Base-by-base conservation (phyloP, 805 yeast genomes). In the Tetrapisispora taiwanensis region DNA sequence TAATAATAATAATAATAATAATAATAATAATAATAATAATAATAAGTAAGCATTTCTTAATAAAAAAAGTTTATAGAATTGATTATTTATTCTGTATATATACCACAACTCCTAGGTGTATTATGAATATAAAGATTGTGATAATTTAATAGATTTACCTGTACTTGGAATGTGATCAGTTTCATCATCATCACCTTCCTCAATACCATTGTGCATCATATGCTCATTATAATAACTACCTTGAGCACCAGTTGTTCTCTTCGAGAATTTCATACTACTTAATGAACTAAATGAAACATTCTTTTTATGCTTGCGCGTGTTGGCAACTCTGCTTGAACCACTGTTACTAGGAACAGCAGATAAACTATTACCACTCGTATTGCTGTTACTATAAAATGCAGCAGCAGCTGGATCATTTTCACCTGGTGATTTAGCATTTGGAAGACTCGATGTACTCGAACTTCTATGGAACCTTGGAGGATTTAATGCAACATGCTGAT, bases 201-300 rank as follows among this genome's bases (percentile, higher is more conserved):
- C 51, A 33, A 58, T 59, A 19, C 58, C 60, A 33, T 56, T 62
- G 34, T 57, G 52, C 54, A 60, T 51, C 41, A 60, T 51, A 30
- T 51, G 54, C n/a, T 53, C 55, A 13, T 58, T 52, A 39, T 46
- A 49, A 33, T 52, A 55, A 31, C 46, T 46, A 20, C 52, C 51
- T 30, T 51, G 48, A 8, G 50, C 43, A 17, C 48, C 51, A 1
- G 54, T 50, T 31, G 48, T 55, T 44, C 59, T 59, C 43, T 60
- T 62, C 2, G 66, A 58, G 39, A 62, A 62, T 54, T 60, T 54
- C 30, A 60, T 51, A 45, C 63, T 59, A 44, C 61, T 62, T 46
- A 62, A 46, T 1, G 66, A 62, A 42, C 63, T 55, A 39, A 62
- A 62, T 0, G 66, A 62, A 2, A 60, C 65, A 35, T 58, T 60